Evolutionary conservation across 352 stramenopile genomes (phyloP).

Genomic region (Phytophthora crassamura): DNA sequence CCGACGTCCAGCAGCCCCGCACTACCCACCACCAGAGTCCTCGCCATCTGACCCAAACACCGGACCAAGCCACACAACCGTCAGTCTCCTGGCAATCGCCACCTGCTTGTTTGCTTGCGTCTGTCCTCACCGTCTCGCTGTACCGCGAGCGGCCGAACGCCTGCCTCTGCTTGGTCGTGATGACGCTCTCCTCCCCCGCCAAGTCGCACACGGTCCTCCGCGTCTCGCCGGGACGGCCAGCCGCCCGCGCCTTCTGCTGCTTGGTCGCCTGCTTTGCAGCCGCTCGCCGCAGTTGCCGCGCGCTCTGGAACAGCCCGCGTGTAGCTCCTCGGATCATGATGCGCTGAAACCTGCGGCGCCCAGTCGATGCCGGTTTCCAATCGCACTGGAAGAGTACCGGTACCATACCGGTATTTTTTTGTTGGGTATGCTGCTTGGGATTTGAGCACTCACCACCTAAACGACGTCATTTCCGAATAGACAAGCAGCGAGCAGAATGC

Average conservation of each 20-base stretch:
- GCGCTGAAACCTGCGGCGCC: constrained; percentile 12
- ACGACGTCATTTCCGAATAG: constrained; percentile 17
- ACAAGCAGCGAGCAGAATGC: constrained; percentile 27
- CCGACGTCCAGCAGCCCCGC: constrained; percentile 46
- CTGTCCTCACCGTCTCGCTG: constrained; percentile 40
- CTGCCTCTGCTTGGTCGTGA: constrained; percentile 53
- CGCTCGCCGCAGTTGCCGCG: constrained; percentile 59
- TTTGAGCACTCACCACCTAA: constrained; percentile 14
- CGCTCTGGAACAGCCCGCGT: constrained; percentile 57
- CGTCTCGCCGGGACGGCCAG: constrained; percentile 6
- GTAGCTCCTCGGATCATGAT: constrained; percentile 61
- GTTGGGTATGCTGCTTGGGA: constrained; percentile 24
- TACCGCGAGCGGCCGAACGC: constrained; percentile 54
- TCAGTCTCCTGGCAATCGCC: constrained; percentile 4
- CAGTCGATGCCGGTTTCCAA: constrained; percentile 4
- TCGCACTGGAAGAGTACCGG: no score
- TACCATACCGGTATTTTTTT: neutral
- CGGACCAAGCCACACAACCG: neutral
- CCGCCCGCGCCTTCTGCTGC: constrained; percentile 5
- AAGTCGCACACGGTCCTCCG: constrained; percentile 29
- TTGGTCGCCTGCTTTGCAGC: constrained; percentile 24
- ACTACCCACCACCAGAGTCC: constrained; percentile 40
- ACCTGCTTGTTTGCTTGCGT: neutral
- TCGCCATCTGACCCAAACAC: constrained; percentile 48
- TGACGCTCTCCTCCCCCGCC: constrained; percentile 51